These are phyloP conservation scores for Penicillium paxilli DNA, from an alignment of 495 filamentous ascomycete genomes.

Conservation along the genomic window DNA sequence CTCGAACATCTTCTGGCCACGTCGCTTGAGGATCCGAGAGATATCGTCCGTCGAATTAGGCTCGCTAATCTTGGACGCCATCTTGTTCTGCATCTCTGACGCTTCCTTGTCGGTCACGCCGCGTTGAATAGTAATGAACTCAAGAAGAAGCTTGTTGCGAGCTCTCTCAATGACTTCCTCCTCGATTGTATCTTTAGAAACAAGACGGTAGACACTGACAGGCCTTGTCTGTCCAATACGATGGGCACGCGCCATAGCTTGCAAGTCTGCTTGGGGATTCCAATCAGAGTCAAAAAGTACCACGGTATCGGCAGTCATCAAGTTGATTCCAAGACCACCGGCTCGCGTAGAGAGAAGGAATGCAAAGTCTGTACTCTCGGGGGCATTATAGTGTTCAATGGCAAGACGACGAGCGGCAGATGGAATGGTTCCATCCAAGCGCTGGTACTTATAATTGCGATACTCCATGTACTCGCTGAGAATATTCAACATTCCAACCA, in stretches of 20 bases:
- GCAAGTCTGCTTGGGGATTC: constrained; percentile 98
- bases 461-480: constrained; percentile 88
- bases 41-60: constrained; percentile 88
- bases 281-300: constrained; percentile 98
- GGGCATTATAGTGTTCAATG: constrained; percentile 97
- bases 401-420: constrained; percentile 81
- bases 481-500: constrained; percentile 99
- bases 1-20: constrained; percentile 96
- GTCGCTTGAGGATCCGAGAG: constrained; percentile 86
- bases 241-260: constrained; percentile 97
- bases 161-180: constrained; percentile 96
- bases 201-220: constrained; percentile 91
- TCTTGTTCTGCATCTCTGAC: constrained; percentile 69
- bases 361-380: constrained; percentile 90
- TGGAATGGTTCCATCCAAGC: constrained; percentile 92
- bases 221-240: constrained; percentile 95
- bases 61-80: constrained; percentile 62
- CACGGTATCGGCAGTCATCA: constrained; percentile 98
- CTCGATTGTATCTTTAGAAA: constrained; percentile 97
- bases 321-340: constrained; percentile 94
- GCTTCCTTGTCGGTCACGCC: constrained; percentile 89
- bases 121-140: constrained; percentile 95
- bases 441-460: constrained; percentile 87
- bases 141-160: constrained; percentile 96
- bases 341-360: constrained; percentile 95